Conservation (phyloP, 441 rosid genomes). For the Aquilaria agallochum region DNA sequence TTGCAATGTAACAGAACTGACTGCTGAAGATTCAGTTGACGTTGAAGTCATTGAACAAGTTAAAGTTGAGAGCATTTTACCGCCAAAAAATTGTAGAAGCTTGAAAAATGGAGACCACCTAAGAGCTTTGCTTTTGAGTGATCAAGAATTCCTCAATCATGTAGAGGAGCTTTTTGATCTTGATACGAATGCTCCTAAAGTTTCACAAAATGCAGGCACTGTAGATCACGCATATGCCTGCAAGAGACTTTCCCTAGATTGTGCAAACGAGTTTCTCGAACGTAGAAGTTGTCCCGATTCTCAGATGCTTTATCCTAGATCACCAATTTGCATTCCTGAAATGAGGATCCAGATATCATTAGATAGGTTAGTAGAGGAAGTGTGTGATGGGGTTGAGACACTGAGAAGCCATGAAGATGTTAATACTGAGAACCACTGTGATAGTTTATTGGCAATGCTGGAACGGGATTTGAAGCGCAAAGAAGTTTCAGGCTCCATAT, state of each 20-base stretch:
- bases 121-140: slow-evolving; percentile 41
- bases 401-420: slow-evolving; percentile 39
- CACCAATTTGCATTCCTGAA: slow-evolving; percentile 13
- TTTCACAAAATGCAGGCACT: slow-evolving; percentile 16
- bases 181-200: slow-evolving; percentile 17
- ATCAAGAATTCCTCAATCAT: slow-evolving; percentile 39
- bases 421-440: slow-evolving; percentile 21
- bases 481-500: slow-evolving; percentile 50
- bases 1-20: slow-evolving; percentile 12
- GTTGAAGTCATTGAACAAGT: slow-evolving; percentile 14
- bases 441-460: slow-evolving; percentile 37
- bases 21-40: slow-evolving; percentile 15
- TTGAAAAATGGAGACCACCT: slow-evolving; percentile 20
- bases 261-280: slow-evolving; percentile 50
- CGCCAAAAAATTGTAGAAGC: slow-evolving; percentile 10
- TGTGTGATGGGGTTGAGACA: slow-evolving; percentile 41
- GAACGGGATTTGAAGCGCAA: slow-evolving; percentile 51
- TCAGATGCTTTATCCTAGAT: slow-evolving; percentile 19
- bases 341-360: slow-evolving; percentile 30
- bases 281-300: slow-evolving; percentile 46
- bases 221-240: slow-evolving; percentile 12
- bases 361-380: slow-evolving; percentile 54
- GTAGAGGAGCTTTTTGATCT: slow-evolving; percentile 48
- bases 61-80: slow-evolving; percentile 12
- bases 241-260: slow-evolving; percentile 45